Evolutionary conservation across 805 yeast species (phyloP).

Genomic region (Pichia cabralensis): DNA sequence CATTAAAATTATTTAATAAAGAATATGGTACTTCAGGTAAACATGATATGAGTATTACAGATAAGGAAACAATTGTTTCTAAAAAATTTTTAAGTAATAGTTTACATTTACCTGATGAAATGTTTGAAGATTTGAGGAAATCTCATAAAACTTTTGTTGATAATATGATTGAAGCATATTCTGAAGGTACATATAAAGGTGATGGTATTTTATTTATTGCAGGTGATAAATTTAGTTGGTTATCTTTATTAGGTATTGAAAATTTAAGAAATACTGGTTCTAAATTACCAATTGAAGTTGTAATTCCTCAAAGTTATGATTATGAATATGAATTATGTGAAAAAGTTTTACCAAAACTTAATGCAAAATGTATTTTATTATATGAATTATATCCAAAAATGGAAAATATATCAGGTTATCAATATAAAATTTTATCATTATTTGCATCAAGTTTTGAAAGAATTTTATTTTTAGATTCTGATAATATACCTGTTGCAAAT

Average conservation of each 20-base stretch:
- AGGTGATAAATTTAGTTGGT: slow-evolving; percentile 64
- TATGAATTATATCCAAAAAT: slow-evolving; percentile 38
- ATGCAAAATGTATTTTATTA: slow-evolving; percentile 52
- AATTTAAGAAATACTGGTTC: slow-evolving; percentile 37
- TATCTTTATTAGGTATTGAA: slow-evolving; percentile 44
- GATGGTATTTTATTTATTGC: slow-evolving; percentile 64
- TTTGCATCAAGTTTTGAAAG: slow-evolving; percentile 44
- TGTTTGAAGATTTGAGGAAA: slow-evolving; percentile 33
- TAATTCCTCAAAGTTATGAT: slow-evolving; percentile 31
- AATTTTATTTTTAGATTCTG: slow-evolving; percentile 42
- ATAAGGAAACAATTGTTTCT: slow-evolving; percentile 32
- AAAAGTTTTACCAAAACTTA: slow-evolving; percentile 31
- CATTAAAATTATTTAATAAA: too few species aligned
- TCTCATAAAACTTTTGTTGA: slow-evolving; percentile 39
- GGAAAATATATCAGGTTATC: slow-evolving; percentile 33
- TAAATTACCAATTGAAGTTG: slow-evolving; percentile 35
- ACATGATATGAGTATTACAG: slow-evolving; percentile 25
- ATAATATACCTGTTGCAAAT: slow-evolving; percentile 37
- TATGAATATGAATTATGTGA: slow-evolving; percentile 31
- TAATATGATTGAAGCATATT: slow-evolving; percentile 25
- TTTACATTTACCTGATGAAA: slow-evolving; percentile 34
- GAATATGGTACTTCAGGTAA: slow-evolving; percentile 21
- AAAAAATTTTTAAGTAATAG: slow-evolving; percentile 44
- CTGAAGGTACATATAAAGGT: slow-evolving; percentile 33
- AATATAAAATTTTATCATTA: slow-evolving; percentile 38